Evolutionary conservation across 2,329 filamentous ascomycete species (phyloP).

Genomic region (Geoglossum cookeanum): DNA sequence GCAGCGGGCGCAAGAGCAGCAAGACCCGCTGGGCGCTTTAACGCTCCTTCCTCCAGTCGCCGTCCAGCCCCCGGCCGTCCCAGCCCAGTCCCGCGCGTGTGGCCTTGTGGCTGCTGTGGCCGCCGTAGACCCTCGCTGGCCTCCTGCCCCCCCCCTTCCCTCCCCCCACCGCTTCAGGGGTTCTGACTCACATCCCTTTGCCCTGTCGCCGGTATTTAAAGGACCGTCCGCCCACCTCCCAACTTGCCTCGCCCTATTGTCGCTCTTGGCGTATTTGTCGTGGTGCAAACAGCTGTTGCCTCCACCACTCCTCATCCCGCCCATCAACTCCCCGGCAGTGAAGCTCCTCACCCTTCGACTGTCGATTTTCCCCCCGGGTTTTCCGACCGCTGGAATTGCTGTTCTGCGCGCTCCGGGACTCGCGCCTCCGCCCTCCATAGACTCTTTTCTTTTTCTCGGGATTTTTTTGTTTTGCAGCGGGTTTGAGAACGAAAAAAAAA

Average conservation of each 20-base stretch:
- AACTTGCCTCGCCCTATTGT: neutral
- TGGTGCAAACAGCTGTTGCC: neutral
- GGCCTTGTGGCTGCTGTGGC: no score
- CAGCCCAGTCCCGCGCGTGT: no score
- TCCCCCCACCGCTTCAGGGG: neutral
- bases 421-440: neutral
- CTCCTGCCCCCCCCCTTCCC: neutral
- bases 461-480: neutral
- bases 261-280: conserved; percentile 3
- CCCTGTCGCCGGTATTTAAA: neutral
- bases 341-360: neutral
- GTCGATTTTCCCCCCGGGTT: neutral
- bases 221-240: neutral
- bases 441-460: neutral
- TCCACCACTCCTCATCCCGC: neutral
- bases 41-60: neutral
- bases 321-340: neutral
- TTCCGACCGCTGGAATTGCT: neutral
- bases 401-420: neutral
- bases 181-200: neutral
- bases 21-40: neutral
- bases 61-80: neutral
- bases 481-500: neutral
- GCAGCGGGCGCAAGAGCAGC: no score
- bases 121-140: no score